Conservation (phyloP, 495 filamentous ascomycete species). For the Rostrohypoxylon terebratum region DNA sequence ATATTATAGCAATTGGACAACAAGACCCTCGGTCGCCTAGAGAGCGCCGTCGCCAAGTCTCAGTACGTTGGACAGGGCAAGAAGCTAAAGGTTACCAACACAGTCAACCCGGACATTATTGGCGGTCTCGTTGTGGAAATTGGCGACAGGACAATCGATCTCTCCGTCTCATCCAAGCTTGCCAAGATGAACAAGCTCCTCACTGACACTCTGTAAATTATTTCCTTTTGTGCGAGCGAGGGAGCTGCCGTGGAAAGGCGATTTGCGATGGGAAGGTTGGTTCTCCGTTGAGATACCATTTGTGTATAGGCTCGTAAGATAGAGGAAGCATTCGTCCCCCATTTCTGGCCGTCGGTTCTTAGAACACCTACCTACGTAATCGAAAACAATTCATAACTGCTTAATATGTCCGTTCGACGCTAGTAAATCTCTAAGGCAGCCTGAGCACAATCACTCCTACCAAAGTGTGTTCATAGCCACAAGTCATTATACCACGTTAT, state of each 20-base stretch:
- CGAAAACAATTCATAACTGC: conserved; percentile 20
- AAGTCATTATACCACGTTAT: no score
- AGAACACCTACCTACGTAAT: conserved; percentile 36
- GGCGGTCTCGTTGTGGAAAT: conserved; percentile 96
- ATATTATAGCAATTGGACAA: conserved; percentile 81
- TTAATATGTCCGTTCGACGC: not conserved
- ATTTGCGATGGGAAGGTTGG: conserved; percentile 46
- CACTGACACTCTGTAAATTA: conserved; percentile 87
- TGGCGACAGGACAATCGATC: conserved; percentile 97
- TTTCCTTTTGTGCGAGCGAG: conserved; percentile 43
- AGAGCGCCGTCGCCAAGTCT: conserved; percentile 89
- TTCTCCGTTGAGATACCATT: conserved; percentile 40
- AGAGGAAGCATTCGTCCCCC: conserved; percentile 50
- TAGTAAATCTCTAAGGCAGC: not conserved
- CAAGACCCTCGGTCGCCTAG: conserved; percentile 85
- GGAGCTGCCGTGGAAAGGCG: conserved; percentile 38
- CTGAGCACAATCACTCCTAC: not conserved
- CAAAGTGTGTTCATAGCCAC: no score
- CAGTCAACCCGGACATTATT: conserved; percentile 94
- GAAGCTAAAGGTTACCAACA: conserved; percentile 94
- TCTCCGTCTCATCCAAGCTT: conserved; percentile 94
- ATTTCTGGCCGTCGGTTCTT: conserved; percentile 35
- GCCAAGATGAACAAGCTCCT: conserved; percentile 99
- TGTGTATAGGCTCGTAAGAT: conserved; percentile 52
- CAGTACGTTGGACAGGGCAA: conserved; percentile 88